Conservation (phyloP, 192 early-diverging fungal genomes). For the Mortierella antarctica region DNA sequence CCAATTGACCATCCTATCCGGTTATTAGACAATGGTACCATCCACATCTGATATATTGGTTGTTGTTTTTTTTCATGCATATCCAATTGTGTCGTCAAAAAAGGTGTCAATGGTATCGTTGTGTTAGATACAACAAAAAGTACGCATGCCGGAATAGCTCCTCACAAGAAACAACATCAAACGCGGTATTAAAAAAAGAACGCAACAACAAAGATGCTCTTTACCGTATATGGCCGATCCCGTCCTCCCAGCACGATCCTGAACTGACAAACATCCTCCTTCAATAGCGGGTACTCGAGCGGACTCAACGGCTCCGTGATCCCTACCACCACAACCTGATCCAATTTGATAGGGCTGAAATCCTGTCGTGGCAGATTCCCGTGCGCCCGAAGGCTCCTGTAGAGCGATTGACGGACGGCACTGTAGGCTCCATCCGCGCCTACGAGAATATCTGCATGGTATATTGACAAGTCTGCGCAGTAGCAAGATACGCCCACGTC, state of each 20-base stretch:
- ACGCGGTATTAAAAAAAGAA: not conserved
- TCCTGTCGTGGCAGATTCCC: conserved; percentile 42
- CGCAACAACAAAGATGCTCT: not conserved
- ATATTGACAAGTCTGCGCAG: conserved; percentile 34
- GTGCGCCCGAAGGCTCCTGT: conserved; percentile 26
- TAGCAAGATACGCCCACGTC: conserved; percentile 29
- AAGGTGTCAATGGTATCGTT: too few relatives aligned
- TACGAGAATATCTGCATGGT: conserved; percentile 39
- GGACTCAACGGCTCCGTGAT: conserved; percentile 33
- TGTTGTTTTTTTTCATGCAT: too few relatives aligned
- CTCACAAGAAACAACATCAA: not conserved
- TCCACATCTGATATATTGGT: conserved; percentile 39
- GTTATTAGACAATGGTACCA: conserved; percentile 37
- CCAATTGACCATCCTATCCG: conserved; percentile 46
- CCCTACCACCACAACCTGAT: conserved; percentile 45
- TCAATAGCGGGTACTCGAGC: conserved; percentile 32
- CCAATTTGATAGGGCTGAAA: conserved; percentile 38
- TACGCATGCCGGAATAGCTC: not conserved
- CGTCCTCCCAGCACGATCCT: conserved; percentile 44
- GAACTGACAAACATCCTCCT: conserved; percentile 51
- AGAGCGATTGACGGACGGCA: conserved; percentile 37
- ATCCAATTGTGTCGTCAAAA: too few relatives aligned
- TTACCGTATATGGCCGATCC: conserved; percentile 45
- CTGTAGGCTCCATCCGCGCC: conserved; percentile 45
- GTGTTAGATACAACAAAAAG: not conserved